phyloP scores from a whole-genome alignment of 345 rosid species.

The Linum usitatissimum region DNA sequence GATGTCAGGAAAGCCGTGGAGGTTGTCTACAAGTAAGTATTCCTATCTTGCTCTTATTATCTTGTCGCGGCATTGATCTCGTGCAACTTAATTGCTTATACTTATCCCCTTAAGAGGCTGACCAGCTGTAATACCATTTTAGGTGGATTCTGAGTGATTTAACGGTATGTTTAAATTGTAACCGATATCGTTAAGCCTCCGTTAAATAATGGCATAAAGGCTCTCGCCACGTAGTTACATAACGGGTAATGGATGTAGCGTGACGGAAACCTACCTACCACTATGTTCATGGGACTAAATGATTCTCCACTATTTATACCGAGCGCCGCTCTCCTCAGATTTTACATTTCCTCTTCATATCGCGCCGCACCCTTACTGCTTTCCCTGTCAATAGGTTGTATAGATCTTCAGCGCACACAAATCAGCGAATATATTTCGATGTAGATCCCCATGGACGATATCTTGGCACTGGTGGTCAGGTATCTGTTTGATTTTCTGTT shows the following conservation, averaged over 20 bases:
- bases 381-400: conserved; percentile 43
- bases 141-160: background rate
- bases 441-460: conserved; percentile 65
- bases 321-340: background rate
- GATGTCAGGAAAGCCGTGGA: conserved; percentile 80
- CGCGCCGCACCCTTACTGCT: background rate
- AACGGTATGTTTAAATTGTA: too few species aligned
- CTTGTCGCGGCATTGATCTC: background rate
- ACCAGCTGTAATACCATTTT: background rate
- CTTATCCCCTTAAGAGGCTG: background rate
- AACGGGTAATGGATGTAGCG: background rate
- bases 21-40: conserved; percentile 77
- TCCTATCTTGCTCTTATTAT: background rate
- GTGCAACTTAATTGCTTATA: background rate
- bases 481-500: conserved; percentile 15
- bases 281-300: too few species aligned
- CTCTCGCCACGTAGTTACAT: background rate
- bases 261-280: background rate
- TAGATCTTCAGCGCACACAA: conserved; percentile 72
- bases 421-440: conserved; percentile 86
- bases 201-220: too few species aligned
- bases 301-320: background rate
- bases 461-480: conserved; percentile 97
- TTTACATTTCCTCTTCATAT: too few species aligned
- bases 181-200: too few species aligned